Conservation (phyloP, 1,139 yeast genomes). For the Geotrichum aggregatum region DNA sequence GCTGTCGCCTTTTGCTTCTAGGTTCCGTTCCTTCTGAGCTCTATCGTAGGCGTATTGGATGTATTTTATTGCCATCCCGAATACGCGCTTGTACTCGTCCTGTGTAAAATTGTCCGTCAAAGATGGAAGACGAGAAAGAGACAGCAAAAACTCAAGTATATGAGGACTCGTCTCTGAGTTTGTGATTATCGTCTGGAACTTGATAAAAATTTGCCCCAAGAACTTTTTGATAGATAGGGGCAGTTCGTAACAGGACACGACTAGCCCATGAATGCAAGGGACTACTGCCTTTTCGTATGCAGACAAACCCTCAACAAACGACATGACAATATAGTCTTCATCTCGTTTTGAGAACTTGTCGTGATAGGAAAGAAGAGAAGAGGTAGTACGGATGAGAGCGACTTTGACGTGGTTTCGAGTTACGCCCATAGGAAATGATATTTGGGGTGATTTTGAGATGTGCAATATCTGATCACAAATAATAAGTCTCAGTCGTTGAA, state of each 20-base stretch:
- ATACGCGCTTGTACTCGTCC: slow-evolving; percentile 74
- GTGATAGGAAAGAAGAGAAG: slow-evolving; percentile 67
- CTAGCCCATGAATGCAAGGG: slow-evolving; percentile 71
- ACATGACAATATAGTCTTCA: slow-evolving; percentile 63
- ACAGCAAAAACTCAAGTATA: slow-evolving; percentile 67
- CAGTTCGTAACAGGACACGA: slow-evolving; percentile 75
- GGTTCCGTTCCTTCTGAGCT: slow-evolving; percentile 38
- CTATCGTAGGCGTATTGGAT: slow-evolving; percentile 67
- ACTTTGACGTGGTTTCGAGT: slow-evolving; percentile 63
- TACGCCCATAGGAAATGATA: slow-evolving; percentile 45
- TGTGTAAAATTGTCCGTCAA: slow-evolving; percentile 67
- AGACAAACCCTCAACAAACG: slow-evolving; percentile 60
- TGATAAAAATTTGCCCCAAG: slow-evolving; percentile 59
- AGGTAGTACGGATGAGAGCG: slow-evolving; percentile 59
- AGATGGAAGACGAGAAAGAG: slow-evolving; percentile 62
- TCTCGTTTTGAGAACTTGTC: slow-evolving; percentile 54
- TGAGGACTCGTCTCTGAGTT: slow-evolving; percentile 67
- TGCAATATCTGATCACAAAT: slow-evolving; percentile 57
- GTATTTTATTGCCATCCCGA: slow-evolving; percentile 77
- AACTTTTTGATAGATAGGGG: slow-evolving; percentile 70
- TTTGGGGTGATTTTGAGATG: slow-evolving; percentile 45
- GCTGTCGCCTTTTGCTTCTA: slow-evolving; percentile 45
- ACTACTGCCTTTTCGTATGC: slow-evolving; percentile 79
- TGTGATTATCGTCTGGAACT: slow-evolving; percentile 70
- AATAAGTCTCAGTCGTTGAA: slow-evolving; percentile 47